Evolutionary conservation across 2,329 filamentous ascomycete genomes (phyloP).

Genomic region (Neonectria ditissima): DNA sequence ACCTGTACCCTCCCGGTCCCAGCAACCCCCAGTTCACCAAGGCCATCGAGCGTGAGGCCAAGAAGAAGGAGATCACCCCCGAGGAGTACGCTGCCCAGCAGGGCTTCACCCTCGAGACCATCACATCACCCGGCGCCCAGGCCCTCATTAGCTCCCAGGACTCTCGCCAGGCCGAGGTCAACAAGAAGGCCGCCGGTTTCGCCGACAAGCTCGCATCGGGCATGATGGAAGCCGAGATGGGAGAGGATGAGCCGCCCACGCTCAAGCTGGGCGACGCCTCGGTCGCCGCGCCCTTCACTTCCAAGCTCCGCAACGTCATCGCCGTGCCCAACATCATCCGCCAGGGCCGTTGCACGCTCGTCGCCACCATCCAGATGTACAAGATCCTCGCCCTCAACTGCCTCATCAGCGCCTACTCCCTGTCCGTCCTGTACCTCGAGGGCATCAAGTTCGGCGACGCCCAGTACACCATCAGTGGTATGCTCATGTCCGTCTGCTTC

Average conservation of each 20-base stretch:
- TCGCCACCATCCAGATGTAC: conserved; percentile 99
- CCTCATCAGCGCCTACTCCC: conserved; percentile 95
- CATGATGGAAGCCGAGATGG: conserved; percentile 91
- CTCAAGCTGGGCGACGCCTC: conserved; percentile 98
- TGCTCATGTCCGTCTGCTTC: conserved; percentile 99
- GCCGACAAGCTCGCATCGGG: conserved; percentile 87
- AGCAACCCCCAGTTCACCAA: conserved; percentile 94
- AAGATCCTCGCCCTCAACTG: conserved; percentile 99
- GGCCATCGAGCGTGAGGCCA: conserved; percentile 87
- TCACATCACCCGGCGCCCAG: conserved; percentile 75
- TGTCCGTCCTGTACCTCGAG: conserved; percentile 95
- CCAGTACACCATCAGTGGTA: conserved; percentile 97
- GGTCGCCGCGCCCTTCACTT: conserved; percentile 96
- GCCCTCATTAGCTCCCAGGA: conserved; percentile 60
- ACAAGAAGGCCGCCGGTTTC: conserved; percentile 79
- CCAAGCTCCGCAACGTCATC: conserved; percentile 95
- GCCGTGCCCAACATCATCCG: conserved; percentile 98
- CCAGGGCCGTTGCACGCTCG: conserved; percentile 95
- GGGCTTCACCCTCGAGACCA: conserved; percentile 69
- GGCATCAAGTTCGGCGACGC: conserved; percentile 99
- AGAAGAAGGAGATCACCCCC: conserved; percentile 77
- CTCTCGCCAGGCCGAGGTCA: conserved; percentile 67
- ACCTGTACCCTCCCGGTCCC: conserved; percentile 91
- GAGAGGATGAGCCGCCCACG: conserved; percentile 90
- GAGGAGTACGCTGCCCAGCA: conserved; percentile 67